Evolutionary conservation across 306 rosid genomes (phyloP), one percentile per base, ranked within the genome.

Genomic region (Corylus americana): DNA sequence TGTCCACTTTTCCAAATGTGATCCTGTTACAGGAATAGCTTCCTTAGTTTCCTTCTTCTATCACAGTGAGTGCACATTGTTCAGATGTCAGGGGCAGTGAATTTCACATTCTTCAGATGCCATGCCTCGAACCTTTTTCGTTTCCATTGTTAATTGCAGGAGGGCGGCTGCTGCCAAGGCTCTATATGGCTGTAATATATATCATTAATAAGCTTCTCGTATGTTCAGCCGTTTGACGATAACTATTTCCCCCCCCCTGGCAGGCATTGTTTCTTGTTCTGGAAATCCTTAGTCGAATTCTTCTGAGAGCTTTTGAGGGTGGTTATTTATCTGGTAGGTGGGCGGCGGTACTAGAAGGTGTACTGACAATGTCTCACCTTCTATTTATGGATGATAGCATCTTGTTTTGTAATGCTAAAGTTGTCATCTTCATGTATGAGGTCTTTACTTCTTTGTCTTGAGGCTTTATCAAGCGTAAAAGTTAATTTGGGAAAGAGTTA

Each of bases 111-210:
- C 7, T 42, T 42, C 48, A 18, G 62, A 61, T 76, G 78, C 58
- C 76, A 72, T 76, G 80, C 58, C 68, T 51, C 57, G 67, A 70
- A 57, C 73, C 50, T 53, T 51, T 73, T 74, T 74, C 25, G 70
- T 78, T 82, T 54, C 73, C 48, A 25, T 18, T 73, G 66, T 80
- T 44, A 18, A 49, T 57, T 70, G 55, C 50, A 79, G 51, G 73
- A 76, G 70, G 71, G 80, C 74, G 70, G 69, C 57, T 53, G 70
- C 66, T 68, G 48, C 71, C 70, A 14, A 51, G 14, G 58, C 57
- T 16, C 49, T 71, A 70, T 58, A 45, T 42, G 45, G 45, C 45
- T 42, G 70, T 57, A 17, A 42, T 35, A 27, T 68, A 63, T 54
- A 35, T 73, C 16, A 54, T 71, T 13, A 17, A 50, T 80, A 54